Evolutionary conservation across 2,329 filamentous ascomycete species (phyloP), one percentile per base, ranked within the genome.

Genomic region (Furcasterigmium sp.): DNA sequence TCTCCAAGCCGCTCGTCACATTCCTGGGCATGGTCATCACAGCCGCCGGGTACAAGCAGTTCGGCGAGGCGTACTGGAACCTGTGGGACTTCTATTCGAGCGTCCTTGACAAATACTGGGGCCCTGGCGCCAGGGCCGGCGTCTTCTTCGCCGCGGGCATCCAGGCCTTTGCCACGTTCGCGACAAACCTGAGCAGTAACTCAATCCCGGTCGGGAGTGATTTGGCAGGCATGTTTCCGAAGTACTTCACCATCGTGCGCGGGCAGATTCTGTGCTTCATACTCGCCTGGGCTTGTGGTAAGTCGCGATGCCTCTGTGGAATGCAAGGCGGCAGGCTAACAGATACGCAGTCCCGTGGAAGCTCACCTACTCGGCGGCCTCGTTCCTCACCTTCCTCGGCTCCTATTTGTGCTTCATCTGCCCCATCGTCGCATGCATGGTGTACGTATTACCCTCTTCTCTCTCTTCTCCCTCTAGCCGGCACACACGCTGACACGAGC

Each of bases 71-170:
- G 3, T 36, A 42, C 34, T 45, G 43, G 43, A 45, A 45, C 32
- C n/a, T 45, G 5, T 45, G 43, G 43, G 43, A 45, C 32, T 41
- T 46, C 10, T 43, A 43, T 11, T 29, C 20, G 9, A 28, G 29
- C 15, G 32, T 45, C 13, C 39, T 45, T 11, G 39, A 42, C 32
- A 30, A 35, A 14, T 45, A 45, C 20, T 42, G 38, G 43, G 15
- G 43, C 4, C 43, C 43, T 8, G 39, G 32, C 10, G 38, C 43
- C 6, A 14, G 43, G 30, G 13, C 43, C 0, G 14, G 26, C 11
- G 30, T 45, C 5, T 45, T 45, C 8, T n/a, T 45, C 8, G 39
- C 37, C 8, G 43, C 43, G 8, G 29, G 21, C n/a, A 45, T 45
- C 7, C 8, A 37, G 29, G 43, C 30, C 4, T 41, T 45, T 21